Base-by-base conservation (phyloP, 768 basidiomycete species). In the Ramaria sp. region DNA sequence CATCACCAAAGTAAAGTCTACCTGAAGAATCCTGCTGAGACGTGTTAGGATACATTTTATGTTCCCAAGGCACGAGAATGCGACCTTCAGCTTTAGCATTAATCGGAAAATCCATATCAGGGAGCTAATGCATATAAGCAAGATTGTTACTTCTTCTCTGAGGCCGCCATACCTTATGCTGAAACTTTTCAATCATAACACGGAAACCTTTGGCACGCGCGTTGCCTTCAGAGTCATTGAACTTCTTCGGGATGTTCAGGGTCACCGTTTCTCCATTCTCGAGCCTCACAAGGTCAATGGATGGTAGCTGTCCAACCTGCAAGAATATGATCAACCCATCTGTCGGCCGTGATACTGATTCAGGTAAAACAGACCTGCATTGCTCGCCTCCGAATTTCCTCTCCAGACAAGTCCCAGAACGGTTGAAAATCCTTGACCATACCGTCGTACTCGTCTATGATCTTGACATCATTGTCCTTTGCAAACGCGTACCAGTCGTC, bases 81-180 rank as follows among this genome's bases (percentile, higher is more conserved):
- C 96, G 83, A 10, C 95, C 90, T 69, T 98, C 96, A 0, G 93
- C 87, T 69, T 85, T 88, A 22, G 88, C 82, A 61, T 97, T 98
- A 69, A 99, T 81, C 0, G 96, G 81, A 59, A 99, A 83, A 61
- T 96, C 87, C 83, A 99, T 83, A 71, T 98, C 83, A 12, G 95
- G 94, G 3, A 98, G 76, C 82, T 92, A 64, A 1, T 43, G 36
- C 22, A 62, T 54, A 12, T 24, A 38, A 20, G 28, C 18, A 25
- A 16, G 1, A 12, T 6, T n/a, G 9, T 16, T 22, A 16, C 45
- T 18, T 15, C 13, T n/a, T n/a, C n/a, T n/a, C n/a, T n/a, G n/a
- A 34, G 24, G 22, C 36, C 27, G 22, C 68, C 74, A 50, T 56
- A 86, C 88, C 62, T 75, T 74, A 55, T 77, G 63, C 55, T 74